A percentile compares a stretch with the other conserved stretches of the same genome.
phyloP scores from a whole-genome alignment of 805 yeast genomes.

The Starmerella ratchasimensis region DNA sequence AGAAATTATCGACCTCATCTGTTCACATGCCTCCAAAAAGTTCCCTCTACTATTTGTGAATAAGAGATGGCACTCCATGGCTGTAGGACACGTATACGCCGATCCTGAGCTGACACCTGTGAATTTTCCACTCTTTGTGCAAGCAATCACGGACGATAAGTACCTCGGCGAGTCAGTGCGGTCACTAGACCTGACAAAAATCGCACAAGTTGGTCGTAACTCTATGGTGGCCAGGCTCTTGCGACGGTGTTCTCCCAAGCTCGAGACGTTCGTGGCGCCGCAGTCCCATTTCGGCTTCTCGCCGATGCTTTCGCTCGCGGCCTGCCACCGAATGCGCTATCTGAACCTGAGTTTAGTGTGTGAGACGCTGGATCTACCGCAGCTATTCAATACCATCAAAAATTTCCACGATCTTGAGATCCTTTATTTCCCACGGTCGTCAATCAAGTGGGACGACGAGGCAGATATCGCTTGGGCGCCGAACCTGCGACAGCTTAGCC shows the following conservation, averaged over 20 bases:
- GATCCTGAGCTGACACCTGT: slow-evolving; percentile 49
- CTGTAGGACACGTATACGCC: slow-evolving; percentile 51
- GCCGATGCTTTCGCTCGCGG: slow-evolving; percentile 67
- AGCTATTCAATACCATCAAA: slow-evolving; percentile 61
- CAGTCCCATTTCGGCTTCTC: slow-evolving; percentile 90
- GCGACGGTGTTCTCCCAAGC: slow-evolving; percentile 54
- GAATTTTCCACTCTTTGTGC: slow-evolving; percentile 64
- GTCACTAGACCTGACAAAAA: slow-evolving; percentile 57
- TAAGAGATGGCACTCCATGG: slow-evolving; percentile 44
- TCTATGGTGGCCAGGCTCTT: slow-evolving; percentile 74
- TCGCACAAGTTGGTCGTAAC: slow-evolving; percentile 83
- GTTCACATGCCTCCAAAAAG: slow-evolving; percentile 25
- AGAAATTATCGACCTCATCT: slow-evolving; percentile 35
- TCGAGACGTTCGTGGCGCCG: slow-evolving; percentile 71
- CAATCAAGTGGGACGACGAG: slow-evolving; percentile 44
- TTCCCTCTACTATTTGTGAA: slow-evolving; percentile 43
- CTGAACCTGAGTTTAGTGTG: slow-evolving; percentile 77
- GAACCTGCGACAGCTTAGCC: slow-evolving; percentile 50
- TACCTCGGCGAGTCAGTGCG: slow-evolving; percentile 46
- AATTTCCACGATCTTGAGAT: slow-evolving; percentile 51
- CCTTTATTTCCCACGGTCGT: slow-evolving; percentile 77
- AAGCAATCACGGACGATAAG: slow-evolving; percentile 36
- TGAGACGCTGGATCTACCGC: slow-evolving; percentile 74
- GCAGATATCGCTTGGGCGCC: slow-evolving; percentile 65
- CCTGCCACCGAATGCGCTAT: slow-evolving; percentile 49